Percentiles rank a stretch among this genome's conserved stretches.
Conservation (phyloP, 495 filamentous ascomycete genomes). For the Penicillium verhagenii region DNA sequence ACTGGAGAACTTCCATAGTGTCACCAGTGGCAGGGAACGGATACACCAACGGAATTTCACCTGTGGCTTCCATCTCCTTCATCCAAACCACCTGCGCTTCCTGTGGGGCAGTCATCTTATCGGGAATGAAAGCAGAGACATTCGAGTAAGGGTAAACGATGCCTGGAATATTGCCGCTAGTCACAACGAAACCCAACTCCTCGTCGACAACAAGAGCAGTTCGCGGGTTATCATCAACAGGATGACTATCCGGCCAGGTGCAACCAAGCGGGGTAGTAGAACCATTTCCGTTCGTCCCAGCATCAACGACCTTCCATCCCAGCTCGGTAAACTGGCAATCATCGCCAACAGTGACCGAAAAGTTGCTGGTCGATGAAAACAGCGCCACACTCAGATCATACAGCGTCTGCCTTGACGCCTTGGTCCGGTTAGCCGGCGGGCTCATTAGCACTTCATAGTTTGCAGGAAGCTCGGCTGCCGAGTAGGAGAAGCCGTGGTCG, state of each 20-base stretch:
- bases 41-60: background rate
- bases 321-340: slow-evolving; percentile 9
- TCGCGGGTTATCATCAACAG: slow-evolving; percentile 5
- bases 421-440: slow-evolving; percentile 4
- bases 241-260: slow-evolving; percentile 2
- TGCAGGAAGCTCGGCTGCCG: slow-evolving; percentile 1
- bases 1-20: slow-evolving; percentile 11
- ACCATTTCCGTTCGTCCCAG: slow-evolving; percentile 4
- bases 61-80: background rate
- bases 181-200: slow-evolving; percentile 10
- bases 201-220: slow-evolving; percentile 7
- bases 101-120: slow-evolving; percentile 1
- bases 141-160: slow-evolving; percentile 9
- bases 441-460: slow-evolving; percentile 6
- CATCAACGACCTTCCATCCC: slow-evolving; percentile 9
- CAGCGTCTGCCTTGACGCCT: background rate
- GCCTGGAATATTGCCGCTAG: slow-evolving; percentile 6
- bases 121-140: slow-evolving; percentile 11
- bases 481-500: slow-evolving; percentile 12
- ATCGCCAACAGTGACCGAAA: background rate
- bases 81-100: slow-evolving; percentile 9
- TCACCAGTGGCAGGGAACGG: slow-evolving; percentile 5
- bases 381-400: background rate
- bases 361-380: background rate
- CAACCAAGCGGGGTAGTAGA: slow-evolving; percentile 5